Evolutionary conservation across 306 rosid genomes (phyloP), one percentile per base, ranked within the genome.

Genomic region (Macrotyloma uniflorum): DNA sequence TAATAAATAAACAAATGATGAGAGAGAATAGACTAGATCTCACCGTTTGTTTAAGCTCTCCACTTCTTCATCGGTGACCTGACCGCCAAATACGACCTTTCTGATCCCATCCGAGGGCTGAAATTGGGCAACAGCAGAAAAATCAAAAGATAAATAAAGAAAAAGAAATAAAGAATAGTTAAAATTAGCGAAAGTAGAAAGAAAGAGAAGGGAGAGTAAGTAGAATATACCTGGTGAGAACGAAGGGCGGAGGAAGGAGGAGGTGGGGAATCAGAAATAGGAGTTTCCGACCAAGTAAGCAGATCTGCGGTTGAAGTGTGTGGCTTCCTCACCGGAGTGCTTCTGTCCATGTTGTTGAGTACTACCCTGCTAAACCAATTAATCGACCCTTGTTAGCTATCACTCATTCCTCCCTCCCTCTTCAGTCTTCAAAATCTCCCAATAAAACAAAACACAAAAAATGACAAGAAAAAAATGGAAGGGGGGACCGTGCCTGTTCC

Each of bases 101-200:
- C 93, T 85, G 91, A 95, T 93, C 91, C 99, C 99, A 93, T 93
- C 98, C 65, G 98, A 95, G 74, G 99, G 99, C 99, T 95, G 68
- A 23, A 80, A 80, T 70, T 16, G 5, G 19, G 36, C 4, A 64
- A 2, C 14, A 35, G 1, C 46, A 57, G 40, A 4, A 20, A 19
- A 1, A 20, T 4, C 2, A 20, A 40, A 61, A 22, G 4, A 22
- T 2, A 40, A 38, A 5, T 32, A 45, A 7, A 19, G 6, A 15
- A 4, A 7, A 32, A 36, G n/a, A 5, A 47, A 53, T 5, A 28
- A 13, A 54, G 38, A 64, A 57, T 1, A 58, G 2, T 42, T 12
- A 42, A 42, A 12, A 42, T 4, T 1, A 42, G 15, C 5, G 15
- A 42, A 42, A 42, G 47, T 11, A 42, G 47, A 42, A 42, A 12